These are phyloP conservation scores for Pichia kudriavzevii DNA, from an alignment of 1,139 yeast species.

Conservation along the genomic window DNA sequence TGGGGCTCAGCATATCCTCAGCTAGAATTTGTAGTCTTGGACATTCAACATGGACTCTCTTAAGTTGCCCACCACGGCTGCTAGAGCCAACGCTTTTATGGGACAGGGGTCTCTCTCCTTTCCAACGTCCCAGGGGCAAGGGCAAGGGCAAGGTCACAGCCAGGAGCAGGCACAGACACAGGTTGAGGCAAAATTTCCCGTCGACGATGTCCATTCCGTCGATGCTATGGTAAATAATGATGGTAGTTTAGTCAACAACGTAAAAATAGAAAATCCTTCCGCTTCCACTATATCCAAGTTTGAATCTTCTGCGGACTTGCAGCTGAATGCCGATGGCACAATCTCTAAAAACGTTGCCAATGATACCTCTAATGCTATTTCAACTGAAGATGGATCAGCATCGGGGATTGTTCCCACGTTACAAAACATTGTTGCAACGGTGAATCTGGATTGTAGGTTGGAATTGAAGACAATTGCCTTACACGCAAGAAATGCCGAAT, in stretches of 20 bases:
- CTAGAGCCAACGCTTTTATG: slow-evolving; percentile 68
- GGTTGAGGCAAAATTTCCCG: too few species aligned
- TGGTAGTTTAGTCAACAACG: too few species aligned
- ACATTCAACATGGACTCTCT: slow-evolving; percentile 57
- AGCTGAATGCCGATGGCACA: too few species aligned
- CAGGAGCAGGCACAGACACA: too few species aligned
- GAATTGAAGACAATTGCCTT: slow-evolving; percentile 95
- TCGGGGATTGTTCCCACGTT: slow-evolving; percentile 95
- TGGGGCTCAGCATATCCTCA: neutral
- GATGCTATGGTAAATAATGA: too few species aligned
- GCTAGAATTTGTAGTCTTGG: too few species aligned
- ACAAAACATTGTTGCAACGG: slow-evolving; percentile 97
- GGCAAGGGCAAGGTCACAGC: neutral
- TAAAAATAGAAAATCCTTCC: too few species aligned
- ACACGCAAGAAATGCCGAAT: slow-evolving; percentile 98
- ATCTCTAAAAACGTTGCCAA: too few species aligned
- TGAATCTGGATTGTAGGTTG: slow-evolving; percentile 88
- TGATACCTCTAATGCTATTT: too few species aligned
- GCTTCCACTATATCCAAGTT: too few species aligned
- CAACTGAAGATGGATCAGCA: slow-evolving; percentile 35
- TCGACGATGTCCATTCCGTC: too few species aligned
- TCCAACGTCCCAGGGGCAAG: slow-evolving; percentile 32
- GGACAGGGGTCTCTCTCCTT: slow-evolving; percentile 59
- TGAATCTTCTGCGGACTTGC: too few species aligned
- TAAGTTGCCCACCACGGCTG: slow-evolving; percentile 74